Percentiles rank a stretch among this genome's conserved stretches.
Conservation (phyloP, 345 rosid genomes). For the Lumnitzera racemosa region DNA sequence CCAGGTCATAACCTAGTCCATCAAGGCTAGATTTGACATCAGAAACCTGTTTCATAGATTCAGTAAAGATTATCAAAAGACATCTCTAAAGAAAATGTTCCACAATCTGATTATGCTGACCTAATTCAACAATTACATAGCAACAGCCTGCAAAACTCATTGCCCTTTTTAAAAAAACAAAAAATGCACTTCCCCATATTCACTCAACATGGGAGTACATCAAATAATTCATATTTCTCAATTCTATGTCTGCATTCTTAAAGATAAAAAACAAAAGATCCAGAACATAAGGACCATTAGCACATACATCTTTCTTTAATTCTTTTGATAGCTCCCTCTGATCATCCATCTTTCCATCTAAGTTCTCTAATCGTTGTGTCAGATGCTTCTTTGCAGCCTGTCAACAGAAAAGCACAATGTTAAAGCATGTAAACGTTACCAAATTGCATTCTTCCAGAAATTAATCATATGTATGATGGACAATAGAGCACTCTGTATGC, state of each 20-base stretch:
- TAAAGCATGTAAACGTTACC: neutral
- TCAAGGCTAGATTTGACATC: constrained; percentile 50
- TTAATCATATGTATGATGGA: neutral
- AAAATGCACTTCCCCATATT: neutral
- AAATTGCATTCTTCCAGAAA: neutral
- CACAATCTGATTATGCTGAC: neutral
- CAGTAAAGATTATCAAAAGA: constrained; percentile 2
- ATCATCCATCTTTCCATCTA: constrained; percentile 73
- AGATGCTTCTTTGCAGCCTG: constrained; percentile 86
- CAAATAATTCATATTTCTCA: neutral
- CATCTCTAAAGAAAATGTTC: neutral
- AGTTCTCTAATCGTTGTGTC: constrained; percentile 61
- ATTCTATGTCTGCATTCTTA: neutral
- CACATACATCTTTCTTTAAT: constrained; percentile 55
- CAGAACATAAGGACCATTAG: neutral
- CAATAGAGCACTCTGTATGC: neutral
- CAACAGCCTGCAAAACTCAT: neutral
- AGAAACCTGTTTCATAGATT: constrained; percentile 46
- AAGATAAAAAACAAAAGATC: neutral
- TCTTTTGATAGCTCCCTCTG: constrained; percentile 69
- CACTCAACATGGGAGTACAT: neutral
- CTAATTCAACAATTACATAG: neutral
- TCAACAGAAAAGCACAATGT: constrained; percentile 12
- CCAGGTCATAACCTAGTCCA: constrained; percentile 54
- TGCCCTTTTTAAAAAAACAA: neutral